These are phyloP conservation scores for Insectozyma bohioensis DNA, from an alignment of 1,139 yeast genomes.

Conservation along the genomic window DNA sequence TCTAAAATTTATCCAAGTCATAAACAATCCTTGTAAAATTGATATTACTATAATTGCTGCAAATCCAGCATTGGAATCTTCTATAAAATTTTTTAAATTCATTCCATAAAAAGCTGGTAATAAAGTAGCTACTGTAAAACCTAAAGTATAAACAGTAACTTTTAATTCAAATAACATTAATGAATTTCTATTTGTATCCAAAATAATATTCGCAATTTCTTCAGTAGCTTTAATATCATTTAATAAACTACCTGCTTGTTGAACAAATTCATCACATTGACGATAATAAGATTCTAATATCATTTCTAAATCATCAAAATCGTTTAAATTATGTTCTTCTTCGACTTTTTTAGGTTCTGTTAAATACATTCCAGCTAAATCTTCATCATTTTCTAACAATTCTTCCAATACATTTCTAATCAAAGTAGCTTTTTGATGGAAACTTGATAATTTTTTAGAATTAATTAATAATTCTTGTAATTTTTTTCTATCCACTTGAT, in stretches of 20 bases:
- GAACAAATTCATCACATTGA: conserved; percentile 96
- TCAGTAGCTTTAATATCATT: conserved; percentile 91
- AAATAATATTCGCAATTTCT: conserved; percentile 90
- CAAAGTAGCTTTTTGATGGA: conserved; percentile 78
- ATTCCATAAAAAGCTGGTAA: conserved; percentile 82
- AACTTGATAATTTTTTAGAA: conserved; percentile 77
- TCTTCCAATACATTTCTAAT: conserved; percentile 88
- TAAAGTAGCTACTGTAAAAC: conserved; percentile 71
- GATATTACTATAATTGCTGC: conserved; percentile 55
- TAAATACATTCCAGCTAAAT: conserved; percentile 80
- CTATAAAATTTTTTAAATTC: conserved; percentile 89
- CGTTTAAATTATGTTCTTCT: conserved; percentile 27
- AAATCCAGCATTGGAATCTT: conserved; percentile 70
- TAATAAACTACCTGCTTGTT: conserved; percentile 80
- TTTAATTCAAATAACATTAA: conserved; percentile 86
- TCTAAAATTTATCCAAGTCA: conserved; percentile 45
- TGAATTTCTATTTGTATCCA: conserved; percentile 93
- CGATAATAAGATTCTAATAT: conserved; percentile 89
- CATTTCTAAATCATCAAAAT: conserved; percentile 82
- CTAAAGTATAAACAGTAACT: conserved; percentile 82
- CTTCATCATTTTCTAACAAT: conserved; percentile 84
- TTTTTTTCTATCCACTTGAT: conserved; percentile 79
- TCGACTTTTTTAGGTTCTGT: conserved; percentile 39
- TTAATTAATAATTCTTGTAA: conserved; percentile 77
- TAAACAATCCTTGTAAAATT: conserved; percentile 42